Conservation (phyloP, 441 rosid genomes). For the Populus hybrid region DNA sequence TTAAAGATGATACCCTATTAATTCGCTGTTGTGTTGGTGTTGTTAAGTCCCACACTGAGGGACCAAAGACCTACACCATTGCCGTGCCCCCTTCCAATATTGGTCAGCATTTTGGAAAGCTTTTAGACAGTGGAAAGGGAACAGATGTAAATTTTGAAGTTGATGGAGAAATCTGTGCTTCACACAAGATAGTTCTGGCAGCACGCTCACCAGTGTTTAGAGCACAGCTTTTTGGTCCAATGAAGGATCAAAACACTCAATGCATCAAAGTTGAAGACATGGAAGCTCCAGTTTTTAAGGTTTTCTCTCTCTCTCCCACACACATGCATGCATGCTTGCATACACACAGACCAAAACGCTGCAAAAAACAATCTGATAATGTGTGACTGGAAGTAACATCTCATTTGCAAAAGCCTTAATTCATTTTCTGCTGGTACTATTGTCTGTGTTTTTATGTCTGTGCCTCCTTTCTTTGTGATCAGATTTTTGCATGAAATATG, state of each 20-base stretch:
- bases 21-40: constrained; percentile 90
- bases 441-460: background rate
- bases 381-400: background rate
- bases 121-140: constrained; percentile 72
- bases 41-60: constrained; percentile 88
- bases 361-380: background rate
- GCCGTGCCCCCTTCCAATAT: constrained; percentile 69
- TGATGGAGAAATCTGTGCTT: constrained; percentile 68
- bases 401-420: background rate
- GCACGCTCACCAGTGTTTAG: constrained; percentile 95
- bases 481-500: constrained; percentile 1
- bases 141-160: constrained; percentile 78
- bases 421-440: background rate
- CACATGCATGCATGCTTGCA: background rate
- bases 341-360: background rate
- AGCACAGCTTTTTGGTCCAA: constrained; percentile 99
- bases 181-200: constrained; percentile 91
- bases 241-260: constrained; percentile 72
- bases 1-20: constrained; percentile 73
- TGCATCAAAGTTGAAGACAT: constrained; percentile 78
- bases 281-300: constrained; percentile 88
- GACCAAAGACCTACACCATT: constrained; percentile 73
- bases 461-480: background rate
- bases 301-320: constrained; percentile 5
- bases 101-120: constrained; percentile 70